Conservation (phyloP, 768 basidiomycete species). For the Sporobolomyces roseus region DNA sequence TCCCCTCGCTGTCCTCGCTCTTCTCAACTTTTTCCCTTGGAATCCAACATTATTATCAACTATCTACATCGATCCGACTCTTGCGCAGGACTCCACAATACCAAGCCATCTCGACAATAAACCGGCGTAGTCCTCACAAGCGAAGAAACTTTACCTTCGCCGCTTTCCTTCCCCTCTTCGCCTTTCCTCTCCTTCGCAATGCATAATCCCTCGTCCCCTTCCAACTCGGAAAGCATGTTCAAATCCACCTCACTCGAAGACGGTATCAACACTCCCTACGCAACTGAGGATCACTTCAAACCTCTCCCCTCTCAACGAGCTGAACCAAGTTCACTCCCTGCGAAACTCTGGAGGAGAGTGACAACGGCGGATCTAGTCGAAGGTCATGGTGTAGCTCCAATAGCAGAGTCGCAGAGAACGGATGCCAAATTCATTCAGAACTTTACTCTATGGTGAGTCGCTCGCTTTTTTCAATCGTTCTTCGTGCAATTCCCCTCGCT, state of each 20-base stretch:
- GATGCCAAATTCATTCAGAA: constrained; percentile 25
- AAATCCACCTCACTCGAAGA: constrained; percentile 11
- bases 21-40: too few species aligned
- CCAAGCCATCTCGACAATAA: too few species aligned
- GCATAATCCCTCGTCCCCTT: neutral
- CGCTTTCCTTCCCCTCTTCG: neutral
- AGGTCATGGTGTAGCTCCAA: constrained; percentile 26
- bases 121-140: too few species aligned
- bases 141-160: too few species aligned
- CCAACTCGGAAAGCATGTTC: neutral
- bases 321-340: neutral
- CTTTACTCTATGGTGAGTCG: constrained; percentile 38
- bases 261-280: neutral
- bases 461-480: too few species aligned
- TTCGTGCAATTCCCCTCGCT: neutral
- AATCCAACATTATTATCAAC: too few species aligned
- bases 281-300: neutral
- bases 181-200: neutral
- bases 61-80: too few species aligned
- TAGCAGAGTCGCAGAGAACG: constrained; percentile 8
- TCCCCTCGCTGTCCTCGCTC: too few species aligned
- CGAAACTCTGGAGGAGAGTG: constrained; percentile 1
- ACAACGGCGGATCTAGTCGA: constrained; percentile 17
- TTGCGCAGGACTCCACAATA: too few species aligned
- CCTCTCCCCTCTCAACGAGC: neutral